These are phyloP conservation scores for Neoboletus subvelutipes DNA, from an alignment of 768 basidiomycete genomes.

Conservation along the genomic window DNA sequence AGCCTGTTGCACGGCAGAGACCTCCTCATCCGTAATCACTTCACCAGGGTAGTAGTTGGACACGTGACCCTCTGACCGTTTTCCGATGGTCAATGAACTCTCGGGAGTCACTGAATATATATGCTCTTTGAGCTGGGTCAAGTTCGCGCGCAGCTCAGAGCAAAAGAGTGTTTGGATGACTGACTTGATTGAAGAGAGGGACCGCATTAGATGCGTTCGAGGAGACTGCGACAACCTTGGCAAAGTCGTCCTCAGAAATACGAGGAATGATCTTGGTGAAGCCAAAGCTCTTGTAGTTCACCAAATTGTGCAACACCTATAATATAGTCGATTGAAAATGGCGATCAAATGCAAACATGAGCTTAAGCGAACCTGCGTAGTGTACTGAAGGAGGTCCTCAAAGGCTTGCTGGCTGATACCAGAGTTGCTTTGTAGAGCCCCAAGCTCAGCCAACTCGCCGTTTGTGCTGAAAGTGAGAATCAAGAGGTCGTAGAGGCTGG, in stretches of 20 bases:
- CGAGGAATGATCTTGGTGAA: conserved; percentile 87
- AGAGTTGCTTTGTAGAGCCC: conserved; percentile 50
- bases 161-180: conserved; percentile 12
- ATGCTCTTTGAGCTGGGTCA: conserved; percentile 61
- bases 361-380: conserved; percentile 54
- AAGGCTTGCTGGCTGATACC: conserved; percentile 61
- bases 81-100: conserved; percentile 71
- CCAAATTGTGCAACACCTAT: conserved; percentile 44
- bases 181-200: conserved; percentile 62
- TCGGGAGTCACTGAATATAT: conserved; percentile 72
- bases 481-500: conserved; percentile 67
- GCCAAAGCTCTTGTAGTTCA: conserved; percentile 79
- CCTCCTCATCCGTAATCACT: conserved; percentile 71
- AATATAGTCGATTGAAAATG: neutral
- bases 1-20: conserved; percentile 68
- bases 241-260: conserved; percentile 58
- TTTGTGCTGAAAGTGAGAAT: conserved; percentile 65
- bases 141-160: conserved; percentile 1
- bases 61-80: conserved; percentile 71
- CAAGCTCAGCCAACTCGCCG: conserved; percentile 57
- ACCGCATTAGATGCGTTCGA: conserved; percentile 53
- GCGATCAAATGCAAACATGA: neutral
- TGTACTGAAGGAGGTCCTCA: conserved; percentile 69
- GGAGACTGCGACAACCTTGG: conserved; percentile 59
- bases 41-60: conserved; percentile 86